Conservation (phyloP, 2,329 filamentous ascomycete species). For the Pyrenophora tritici-repentis region DNA sequence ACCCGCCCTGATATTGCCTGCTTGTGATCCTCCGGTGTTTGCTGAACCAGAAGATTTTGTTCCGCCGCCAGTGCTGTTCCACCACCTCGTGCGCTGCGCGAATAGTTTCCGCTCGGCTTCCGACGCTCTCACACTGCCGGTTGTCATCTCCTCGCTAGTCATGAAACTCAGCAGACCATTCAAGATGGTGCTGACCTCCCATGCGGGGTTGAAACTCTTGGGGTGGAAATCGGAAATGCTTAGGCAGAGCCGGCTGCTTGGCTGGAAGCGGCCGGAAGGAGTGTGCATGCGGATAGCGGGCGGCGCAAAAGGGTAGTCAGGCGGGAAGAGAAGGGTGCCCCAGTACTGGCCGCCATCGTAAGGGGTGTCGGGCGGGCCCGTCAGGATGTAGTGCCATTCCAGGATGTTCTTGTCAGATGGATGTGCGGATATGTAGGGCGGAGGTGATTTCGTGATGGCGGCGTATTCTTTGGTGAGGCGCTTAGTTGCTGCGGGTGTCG, state of each 20-base stretch:
- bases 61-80: slow-evolving; percentile 93
- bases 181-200: slow-evolving; percentile 96
- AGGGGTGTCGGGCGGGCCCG: slow-evolving; percentile 89
- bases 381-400: slow-evolving; percentile 96
- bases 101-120: slow-evolving; percentile 78
- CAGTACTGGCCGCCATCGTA: slow-evolving; percentile 97
- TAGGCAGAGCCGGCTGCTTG: slow-evolving; percentile 87
- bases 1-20: slow-evolving; percentile 75
- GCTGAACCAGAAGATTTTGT: slow-evolving; percentile 59
- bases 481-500: slow-evolving; percentile 49
- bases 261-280: slow-evolving; percentile 91
- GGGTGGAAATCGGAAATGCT: slow-evolving; percentile 98
- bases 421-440: slow-evolving; percentile 86
- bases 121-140: slow-evolving; percentile 79
- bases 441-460: slow-evolving; percentile 73
- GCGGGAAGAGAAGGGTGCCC: slow-evolving; percentile 93
- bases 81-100: slow-evolving; percentile 83
- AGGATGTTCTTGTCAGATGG: slow-evolving; percentile 90
- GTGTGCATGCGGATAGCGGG: slow-evolving; percentile 99
- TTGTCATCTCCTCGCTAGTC: slow-evolving; percentile 99
- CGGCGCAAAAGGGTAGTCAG: slow-evolving; percentile 95
- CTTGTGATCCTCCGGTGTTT: slow-evolving; percentile 55
- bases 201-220: slow-evolving; percentile 96
- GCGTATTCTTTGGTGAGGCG: slow-evolving; percentile 67
- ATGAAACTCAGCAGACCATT: slow-evolving; percentile 96